Evolutionary conservation across 2,329 filamentous ascomycete species (phyloP).

Genomic region (Paraphoma chrysanthemicola): DNA sequence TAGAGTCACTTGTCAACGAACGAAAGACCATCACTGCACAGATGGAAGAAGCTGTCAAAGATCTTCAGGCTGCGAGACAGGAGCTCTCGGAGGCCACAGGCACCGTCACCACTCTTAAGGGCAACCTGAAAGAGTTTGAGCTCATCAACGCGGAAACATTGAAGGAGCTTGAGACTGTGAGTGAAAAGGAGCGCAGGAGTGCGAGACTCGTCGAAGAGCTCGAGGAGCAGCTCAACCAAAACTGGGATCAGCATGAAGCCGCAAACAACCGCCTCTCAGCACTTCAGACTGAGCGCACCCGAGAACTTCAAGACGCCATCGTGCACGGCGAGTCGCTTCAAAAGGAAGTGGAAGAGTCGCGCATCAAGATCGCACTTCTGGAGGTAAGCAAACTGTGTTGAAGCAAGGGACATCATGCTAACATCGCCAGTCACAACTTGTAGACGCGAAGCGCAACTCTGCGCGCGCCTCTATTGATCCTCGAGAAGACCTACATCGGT

Average conservation of each 20-base stretch:
- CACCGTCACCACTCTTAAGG: conserved; percentile 50
- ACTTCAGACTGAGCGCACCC: conserved; percentile 55
- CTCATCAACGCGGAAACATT: conserved; percentile 61
- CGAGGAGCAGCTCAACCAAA: conserved; percentile 93
- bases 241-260: conserved; percentile 90
- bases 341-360: conserved; percentile 78
- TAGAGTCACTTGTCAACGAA: conserved; percentile 53
- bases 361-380: conserved; percentile 74
- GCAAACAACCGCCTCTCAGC: conserved; percentile 86
- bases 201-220: conserved; percentile 91
- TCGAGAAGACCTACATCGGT: conserved; percentile 59
- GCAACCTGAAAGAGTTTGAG: conserved; percentile 55
- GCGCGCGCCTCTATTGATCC: conserved; percentile 55
- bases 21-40: conserved; percentile 52
- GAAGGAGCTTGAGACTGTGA: conserved; percentile 64
- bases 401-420: conserved; percentile 12
- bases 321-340: conserved; percentile 54
- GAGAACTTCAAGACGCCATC: conserved; percentile 50
- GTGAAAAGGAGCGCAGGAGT: conserved; percentile 83
- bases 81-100: conserved; percentile 52
- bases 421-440: conserved; percentile 65
- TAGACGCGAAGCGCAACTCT: conserved; percentile 60
- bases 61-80: conserved; percentile 51
- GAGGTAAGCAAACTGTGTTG: conserved; percentile 66
- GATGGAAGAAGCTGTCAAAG: conserved; percentile 52